Conservation (phyloP, 768 basidiomycete genomes). For the Leccinum subtestaceum region DNA sequence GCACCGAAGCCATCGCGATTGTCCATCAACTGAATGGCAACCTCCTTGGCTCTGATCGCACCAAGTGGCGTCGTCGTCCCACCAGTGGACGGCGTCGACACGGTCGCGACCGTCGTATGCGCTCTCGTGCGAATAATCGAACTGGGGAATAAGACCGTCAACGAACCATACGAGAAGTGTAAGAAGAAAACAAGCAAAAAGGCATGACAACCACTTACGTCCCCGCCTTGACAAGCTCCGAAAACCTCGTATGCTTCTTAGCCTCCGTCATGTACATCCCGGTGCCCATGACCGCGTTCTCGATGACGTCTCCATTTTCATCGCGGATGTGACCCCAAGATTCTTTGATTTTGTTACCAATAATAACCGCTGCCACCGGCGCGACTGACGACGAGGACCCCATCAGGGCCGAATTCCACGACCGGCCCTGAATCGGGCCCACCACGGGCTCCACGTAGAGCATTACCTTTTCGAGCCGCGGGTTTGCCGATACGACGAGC, state of each 20-base stretch:
- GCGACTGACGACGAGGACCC: neutral
- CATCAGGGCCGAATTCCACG: neutral
- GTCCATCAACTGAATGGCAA: constrained; percentile 36
- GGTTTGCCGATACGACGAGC: constrained; percentile 48
- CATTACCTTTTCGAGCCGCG: constrained; percentile 46
- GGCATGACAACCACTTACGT: constrained; percentile 36
- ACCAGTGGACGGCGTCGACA: constrained; percentile 14
- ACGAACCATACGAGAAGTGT: constrained; percentile 2
- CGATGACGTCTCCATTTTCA: constrained; percentile 13
- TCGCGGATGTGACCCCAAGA: constrained; percentile 3
- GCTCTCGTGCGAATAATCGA: constrained; percentile 36
- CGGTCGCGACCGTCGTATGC: constrained; percentile 29
- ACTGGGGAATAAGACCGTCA: constrained; percentile 18
- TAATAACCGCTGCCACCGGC: neutral
- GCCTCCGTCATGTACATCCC: constrained; percentile 60
- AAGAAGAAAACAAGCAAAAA: constrained; percentile 3
- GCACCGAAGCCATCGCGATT: neutral
- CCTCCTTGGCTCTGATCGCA: constrained; percentile 72
- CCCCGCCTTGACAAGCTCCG: constrained; percentile 53
- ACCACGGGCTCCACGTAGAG: constrained; percentile 25
- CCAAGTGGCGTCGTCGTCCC: constrained; percentile 38
- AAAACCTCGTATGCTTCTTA: constrained; percentile 47
- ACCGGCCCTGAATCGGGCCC: constrained; percentile 9
- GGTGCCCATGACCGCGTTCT: constrained; percentile 41
- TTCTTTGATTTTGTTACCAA: neutral